Base-by-base conservation (phyloP, 768 basidiomycete species). In the Neoboletus subvelutipes region DNA sequence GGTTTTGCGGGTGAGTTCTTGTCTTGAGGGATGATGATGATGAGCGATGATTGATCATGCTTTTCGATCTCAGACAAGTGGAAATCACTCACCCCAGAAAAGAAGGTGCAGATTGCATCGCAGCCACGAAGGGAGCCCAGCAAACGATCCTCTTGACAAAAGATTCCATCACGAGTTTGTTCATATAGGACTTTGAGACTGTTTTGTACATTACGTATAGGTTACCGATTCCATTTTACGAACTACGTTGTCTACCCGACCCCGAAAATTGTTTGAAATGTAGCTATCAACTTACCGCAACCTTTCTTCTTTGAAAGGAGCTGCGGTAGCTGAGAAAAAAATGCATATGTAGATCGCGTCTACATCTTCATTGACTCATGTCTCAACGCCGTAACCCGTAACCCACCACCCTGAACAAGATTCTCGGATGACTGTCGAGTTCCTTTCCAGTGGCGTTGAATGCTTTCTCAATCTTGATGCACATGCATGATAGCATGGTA, bases 1-100 rank as follows among this genome's bases (percentile, higher is more conserved):
- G 51, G 65, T 48, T 53, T 70, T 50, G 55, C 57, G 20, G 69
- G 69, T 69, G 45, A 60, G 60, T 4, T 18, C 18, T 56, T 29
- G 5, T 39, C n/a, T 13, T 34, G 7, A 11, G 33, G 24, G 18
- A 5, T 40, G 6, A n/a, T 40, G 11, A 12, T 39, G 18, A 55
- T 33, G 12, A 24, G 42, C 10, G 4, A 40, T 37, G 8, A 33
- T 40, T 31, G 17, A 34, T 41, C 13, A 28, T 11, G 6, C 26
- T 43, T 9, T 17, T 11, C 15, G 5, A 24, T 45, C 29, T 20
- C 34, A 71, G 69, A 69, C 37, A 70, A 56, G 55, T 70, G 67
- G 69, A 69, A 59, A 40, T 57, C 63, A 6, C 17, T 62, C 41
- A 43, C 48, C 6, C 60, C 69, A 1, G 57, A 58, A 20, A 66